phyloP scores from a whole-genome alignment of 2,329 filamentous ascomycete genomes.

The Talaromyces islandicus region DNA sequence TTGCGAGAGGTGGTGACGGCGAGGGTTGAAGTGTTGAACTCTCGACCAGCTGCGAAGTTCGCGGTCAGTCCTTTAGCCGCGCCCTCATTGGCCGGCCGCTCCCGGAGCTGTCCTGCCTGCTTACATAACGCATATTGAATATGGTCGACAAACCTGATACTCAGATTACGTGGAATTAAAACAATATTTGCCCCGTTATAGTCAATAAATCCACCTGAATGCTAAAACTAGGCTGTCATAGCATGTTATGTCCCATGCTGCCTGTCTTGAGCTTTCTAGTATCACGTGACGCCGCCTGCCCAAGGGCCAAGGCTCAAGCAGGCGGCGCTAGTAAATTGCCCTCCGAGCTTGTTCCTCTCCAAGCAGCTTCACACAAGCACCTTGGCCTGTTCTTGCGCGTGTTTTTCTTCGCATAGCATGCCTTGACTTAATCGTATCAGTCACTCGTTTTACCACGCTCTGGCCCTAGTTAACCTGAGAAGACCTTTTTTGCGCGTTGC shows the following conservation, averaged over 20 bases:
- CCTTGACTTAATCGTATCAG: background rate
- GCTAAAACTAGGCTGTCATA: background rate
- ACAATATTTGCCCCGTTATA: background rate
- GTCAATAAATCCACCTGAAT: background rate
- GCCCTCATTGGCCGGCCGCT: slow-evolving; percentile 27
- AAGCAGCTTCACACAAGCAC: background rate
- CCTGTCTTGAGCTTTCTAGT: no score
- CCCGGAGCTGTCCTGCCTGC: slow-evolving; percentile 9
- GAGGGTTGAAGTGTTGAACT: slow-evolving; percentile 6
- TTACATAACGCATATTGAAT: slow-evolving; percentile 8
- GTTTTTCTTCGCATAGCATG: background rate
- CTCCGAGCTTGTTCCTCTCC: background rate
- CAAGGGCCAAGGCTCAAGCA: no score
- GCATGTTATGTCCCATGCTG: background rate
- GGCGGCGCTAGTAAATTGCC: background rate
- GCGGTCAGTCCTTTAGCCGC: slow-evolving; percentile 27
- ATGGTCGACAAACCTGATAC: background rate
- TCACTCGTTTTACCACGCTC: slow-evolving; percentile 4
- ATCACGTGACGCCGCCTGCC: slow-evolving; percentile 9
- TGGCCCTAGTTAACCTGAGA: background rate
- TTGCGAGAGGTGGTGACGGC: slow-evolving; percentile 6
- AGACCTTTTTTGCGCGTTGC: background rate
- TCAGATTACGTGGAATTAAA: background rate
- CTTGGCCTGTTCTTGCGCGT: background rate
- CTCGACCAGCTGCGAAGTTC: slow-evolving; percentile 20